Conservation (phyloP, 208 protist species). For the Crithidia thermophila region DNA sequence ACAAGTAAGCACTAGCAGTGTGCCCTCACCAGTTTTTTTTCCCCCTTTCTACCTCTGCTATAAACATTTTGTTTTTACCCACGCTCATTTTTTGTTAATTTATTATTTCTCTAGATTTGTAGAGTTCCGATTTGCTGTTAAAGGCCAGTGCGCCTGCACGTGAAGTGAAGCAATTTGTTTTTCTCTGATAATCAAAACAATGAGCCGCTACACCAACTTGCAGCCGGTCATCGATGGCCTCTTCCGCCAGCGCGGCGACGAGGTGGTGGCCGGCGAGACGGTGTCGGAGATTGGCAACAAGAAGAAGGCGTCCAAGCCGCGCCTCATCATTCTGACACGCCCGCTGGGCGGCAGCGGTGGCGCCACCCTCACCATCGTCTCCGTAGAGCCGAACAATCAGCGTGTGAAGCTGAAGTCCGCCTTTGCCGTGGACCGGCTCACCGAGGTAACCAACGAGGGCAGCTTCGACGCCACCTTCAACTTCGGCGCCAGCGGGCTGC, state of each 20-base stretch:
- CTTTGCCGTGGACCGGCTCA: constrained; percentile 75
- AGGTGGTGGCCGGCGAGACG: constrained; percentile 73
- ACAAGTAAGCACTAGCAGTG: background rate
- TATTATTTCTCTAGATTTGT: constrained; percentile 17
- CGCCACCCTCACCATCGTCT: constrained; percentile 47
- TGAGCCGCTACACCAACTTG: constrained; percentile 53
- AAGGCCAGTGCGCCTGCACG: too few species aligned
- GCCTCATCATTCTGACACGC: constrained; percentile 62
- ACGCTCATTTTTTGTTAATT: background rate
- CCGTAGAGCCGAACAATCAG: constrained; percentile 28
- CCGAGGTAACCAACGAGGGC: constrained; percentile 69
- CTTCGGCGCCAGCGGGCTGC: constrained; percentile 80
- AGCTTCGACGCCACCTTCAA: constrained; percentile 87
- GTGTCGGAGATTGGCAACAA: constrained; percentile 67
- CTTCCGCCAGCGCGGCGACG: constrained; percentile 77
- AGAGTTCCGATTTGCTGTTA: constrained; percentile 5
- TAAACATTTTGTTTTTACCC: constrained; percentile 14
- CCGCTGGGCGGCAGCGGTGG: constrained; percentile 36
- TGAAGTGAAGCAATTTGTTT: constrained; percentile 15
- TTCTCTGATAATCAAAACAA: constrained; percentile 7
- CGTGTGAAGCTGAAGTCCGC: constrained; percentile 70
- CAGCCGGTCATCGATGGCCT: constrained; percentile 57
- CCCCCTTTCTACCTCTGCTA: background rate
- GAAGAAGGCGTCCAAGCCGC: constrained; percentile 43
- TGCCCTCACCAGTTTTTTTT: too few species aligned